A percentile compares a stretch with the other conserved stretches of the same genome.
phyloP scores from a whole-genome alignment of 169 alveolate species.

The Miamiensis avidus region DNA sequence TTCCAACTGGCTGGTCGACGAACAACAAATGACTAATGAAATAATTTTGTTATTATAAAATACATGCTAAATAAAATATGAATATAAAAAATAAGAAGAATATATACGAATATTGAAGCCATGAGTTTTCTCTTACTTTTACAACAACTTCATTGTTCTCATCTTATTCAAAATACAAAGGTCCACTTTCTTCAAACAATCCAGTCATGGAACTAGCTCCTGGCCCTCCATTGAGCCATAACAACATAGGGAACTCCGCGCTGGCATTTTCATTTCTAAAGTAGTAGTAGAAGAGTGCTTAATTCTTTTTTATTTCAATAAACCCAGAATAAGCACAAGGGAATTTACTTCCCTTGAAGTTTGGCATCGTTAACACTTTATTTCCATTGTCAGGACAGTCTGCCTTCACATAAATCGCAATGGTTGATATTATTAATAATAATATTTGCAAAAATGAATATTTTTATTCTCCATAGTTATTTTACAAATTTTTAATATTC shows the following conservation, averaged over 20 bases:
- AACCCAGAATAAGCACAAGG: not conserved
- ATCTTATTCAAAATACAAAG: slow-evolving; percentile 46
- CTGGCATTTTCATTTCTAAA: slow-evolving; percentile 4
- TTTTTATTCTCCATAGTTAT: too few species aligned
- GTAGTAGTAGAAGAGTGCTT: not conserved
- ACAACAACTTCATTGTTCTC: not conserved
- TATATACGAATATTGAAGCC: not conserved
- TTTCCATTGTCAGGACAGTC: too few species aligned
- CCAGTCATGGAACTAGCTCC: slow-evolving; percentile 80
- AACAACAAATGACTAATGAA: slow-evolving; percentile 48
- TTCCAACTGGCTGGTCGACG: slow-evolving; percentile 78
- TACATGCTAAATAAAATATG: not conserved
- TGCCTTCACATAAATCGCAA: too few species aligned
- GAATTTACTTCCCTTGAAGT: too few species aligned
- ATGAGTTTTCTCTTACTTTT: not conserved
- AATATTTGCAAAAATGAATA: too few species aligned
- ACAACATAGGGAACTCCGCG: slow-evolving; percentile 60
- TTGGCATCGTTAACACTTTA: too few species aligned
- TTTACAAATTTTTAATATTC: too few species aligned
- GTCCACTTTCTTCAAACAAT: slow-evolving; percentile 81
- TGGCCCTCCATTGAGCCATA: slow-evolving; percentile 91
- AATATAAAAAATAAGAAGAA: not conserved
- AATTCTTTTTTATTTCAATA: too few species aligned
- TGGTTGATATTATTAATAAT: too few species aligned
- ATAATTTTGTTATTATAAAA: not conserved